Percentiles rank a stretch among this genome's conserved stretches.
Evolutionary conservation across 257 asterid genomes (phyloP).

Genomic region (Mentha longifolia): DNA sequence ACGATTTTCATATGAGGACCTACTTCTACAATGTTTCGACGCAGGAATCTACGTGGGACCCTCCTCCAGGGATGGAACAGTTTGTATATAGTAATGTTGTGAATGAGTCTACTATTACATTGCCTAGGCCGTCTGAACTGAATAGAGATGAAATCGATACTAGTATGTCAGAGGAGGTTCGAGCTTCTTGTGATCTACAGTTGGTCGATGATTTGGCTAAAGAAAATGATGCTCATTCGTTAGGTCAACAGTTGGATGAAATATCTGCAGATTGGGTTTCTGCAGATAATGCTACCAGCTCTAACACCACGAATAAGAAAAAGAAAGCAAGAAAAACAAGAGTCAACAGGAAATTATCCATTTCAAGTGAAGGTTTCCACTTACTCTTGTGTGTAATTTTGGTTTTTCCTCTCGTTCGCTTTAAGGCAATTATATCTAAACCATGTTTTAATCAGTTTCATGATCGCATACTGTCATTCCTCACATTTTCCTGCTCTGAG

Average conservation of each 20-base stretch:
- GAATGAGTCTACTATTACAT: slow-evolving; percentile 27
- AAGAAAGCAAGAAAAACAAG: slow-evolving; percentile 59
- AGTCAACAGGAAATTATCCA: slow-evolving; percentile 36
- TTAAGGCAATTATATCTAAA: neutral
- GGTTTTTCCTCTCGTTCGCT: neutral
- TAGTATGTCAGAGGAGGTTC: slow-evolving; percentile 39
- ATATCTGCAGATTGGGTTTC: slow-evolving; percentile 28
- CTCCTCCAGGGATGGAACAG: slow-evolving; percentile 67
- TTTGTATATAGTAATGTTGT: slow-evolving; percentile 33
- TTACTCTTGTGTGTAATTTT: neutral
- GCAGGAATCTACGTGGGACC: slow-evolving; percentile 84
- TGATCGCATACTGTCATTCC: neutral
- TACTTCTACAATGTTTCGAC: slow-evolving; percentile 65
- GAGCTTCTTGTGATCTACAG: slow-evolving; percentile 39
- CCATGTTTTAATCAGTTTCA: neutral
- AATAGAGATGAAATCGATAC: slow-evolving; percentile 25
- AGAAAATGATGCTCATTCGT: slow-evolving; percentile 37
- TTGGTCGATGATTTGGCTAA: slow-evolving; percentile 31
- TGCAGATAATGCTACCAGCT: slow-evolving; percentile 36
- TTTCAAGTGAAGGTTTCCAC: slow-evolving; percentile 55
- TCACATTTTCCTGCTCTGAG: too few species aligned
- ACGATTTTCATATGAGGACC: slow-evolving; percentile 58
- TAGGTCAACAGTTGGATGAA: slow-evolving; percentile 37
- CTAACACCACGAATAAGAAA: slow-evolving; percentile 40
- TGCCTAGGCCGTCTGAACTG: slow-evolving; percentile 36